phyloP scores from a whole-genome alignment of 1,284 basidiomycete genomes.

The Cutaneotrichosporon sp. region DNA sequence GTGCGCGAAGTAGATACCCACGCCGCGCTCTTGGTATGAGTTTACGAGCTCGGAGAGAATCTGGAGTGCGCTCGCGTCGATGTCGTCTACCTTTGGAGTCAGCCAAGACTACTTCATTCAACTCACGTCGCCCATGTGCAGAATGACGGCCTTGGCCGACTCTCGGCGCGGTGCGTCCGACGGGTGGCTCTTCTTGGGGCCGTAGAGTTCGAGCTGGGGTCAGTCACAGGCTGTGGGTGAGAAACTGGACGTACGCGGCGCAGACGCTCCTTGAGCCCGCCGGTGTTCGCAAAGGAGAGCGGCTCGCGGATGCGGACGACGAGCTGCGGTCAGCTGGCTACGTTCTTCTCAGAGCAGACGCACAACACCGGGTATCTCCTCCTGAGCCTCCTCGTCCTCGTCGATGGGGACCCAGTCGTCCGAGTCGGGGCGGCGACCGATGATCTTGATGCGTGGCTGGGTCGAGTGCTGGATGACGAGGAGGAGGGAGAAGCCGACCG shows the following conservation, averaged over 20 bases:
- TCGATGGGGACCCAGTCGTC: conserved; percentile 77
- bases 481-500: conserved; percentile 78
- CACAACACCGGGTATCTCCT: conserved; percentile 66
- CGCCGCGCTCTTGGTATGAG: conserved; percentile 69
- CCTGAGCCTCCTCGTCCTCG: conserved; percentile 76
- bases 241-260: conserved; percentile 53
- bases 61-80: conserved; percentile 83
- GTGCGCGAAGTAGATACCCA: conserved; percentile 77
- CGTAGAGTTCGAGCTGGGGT: conserved; percentile 63
- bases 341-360: too few species aligned
- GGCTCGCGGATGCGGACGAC: conserved; percentile 80
- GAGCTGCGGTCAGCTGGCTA: conserved; percentile 52
- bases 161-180: conserved; percentile 77
- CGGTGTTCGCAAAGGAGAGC: conserved; percentile 85
- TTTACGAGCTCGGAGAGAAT: conserved; percentile 78
- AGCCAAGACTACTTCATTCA: background rate
- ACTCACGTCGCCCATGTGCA: conserved; percentile 72
- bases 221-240: background rate
- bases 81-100: conserved; percentile 64
- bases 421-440: conserved; percentile 77
- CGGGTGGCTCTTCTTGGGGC: conserved; percentile 73
- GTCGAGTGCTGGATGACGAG: conserved; percentile 86
- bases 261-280: conserved; percentile 80
- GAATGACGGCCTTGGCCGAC: conserved; percentile 74
- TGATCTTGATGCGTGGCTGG: conserved; percentile 69